Evolutionary conservation across 257 asterid genomes (phyloP).

Genomic region (Solanum appendiculatum): DNA sequence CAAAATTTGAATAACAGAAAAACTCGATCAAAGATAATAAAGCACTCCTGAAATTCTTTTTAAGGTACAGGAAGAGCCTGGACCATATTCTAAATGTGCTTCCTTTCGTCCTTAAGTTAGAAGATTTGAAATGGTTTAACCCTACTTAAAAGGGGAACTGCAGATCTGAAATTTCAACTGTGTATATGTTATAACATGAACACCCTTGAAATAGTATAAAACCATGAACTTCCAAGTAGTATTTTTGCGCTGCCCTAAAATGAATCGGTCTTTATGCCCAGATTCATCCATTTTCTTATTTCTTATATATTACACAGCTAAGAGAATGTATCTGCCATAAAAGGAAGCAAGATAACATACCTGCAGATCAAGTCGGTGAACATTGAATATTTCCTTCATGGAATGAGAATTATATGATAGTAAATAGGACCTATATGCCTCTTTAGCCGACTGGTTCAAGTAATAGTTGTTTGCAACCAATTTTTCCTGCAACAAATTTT

Average conservation of each 20-base stretch:
- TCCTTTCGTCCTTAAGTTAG: not conserved
- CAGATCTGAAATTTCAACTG: not conserved
- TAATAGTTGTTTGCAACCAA: conserved; percentile 61
- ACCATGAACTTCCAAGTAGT: not conserved
- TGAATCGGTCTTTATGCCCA: not conserved
- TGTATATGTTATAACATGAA: not conserved
- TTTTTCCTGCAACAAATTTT: conserved; percentile 42
- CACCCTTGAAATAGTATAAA: not conserved
- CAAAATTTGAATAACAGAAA: not conserved
- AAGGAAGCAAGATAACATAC: conserved; percentile 20
- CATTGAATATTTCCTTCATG: conserved; percentile 87
- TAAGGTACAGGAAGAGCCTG: not conserved
- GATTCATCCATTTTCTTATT: not conserved
- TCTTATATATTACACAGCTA: not conserved
- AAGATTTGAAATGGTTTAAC: not conserved
- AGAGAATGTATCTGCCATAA: not conserved
- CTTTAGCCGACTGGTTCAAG: conserved; percentile 84
- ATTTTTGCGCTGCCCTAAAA: not conserved
- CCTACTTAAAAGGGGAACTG: not conserved
- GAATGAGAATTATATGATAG: conserved; percentile 89
- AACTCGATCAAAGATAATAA: not conserved
- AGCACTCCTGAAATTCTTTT: not conserved
- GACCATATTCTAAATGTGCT: not conserved
- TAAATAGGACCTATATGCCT: conserved; percentile 81
- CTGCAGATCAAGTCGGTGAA: conserved; percentile 79